These are phyloP conservation scores for Saccharomycopsis malanga DNA, from an alignment of 805 yeast species.

Conservation along the genomic window DNA sequence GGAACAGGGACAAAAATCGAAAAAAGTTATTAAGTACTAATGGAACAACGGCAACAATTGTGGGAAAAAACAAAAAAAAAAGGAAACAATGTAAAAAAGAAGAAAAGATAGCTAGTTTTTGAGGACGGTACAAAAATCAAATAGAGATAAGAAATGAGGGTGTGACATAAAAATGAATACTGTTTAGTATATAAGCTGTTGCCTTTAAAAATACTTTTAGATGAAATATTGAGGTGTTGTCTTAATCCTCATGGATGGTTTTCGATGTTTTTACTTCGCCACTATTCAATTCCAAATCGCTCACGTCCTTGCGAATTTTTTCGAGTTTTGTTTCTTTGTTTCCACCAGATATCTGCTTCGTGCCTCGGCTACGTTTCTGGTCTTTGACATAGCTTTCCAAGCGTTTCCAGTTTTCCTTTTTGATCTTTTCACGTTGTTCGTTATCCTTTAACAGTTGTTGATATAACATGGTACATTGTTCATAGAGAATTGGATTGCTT, in stretches of 20 bases:
- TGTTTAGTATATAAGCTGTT: too few relatives aligned
- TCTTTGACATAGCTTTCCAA: constrained; percentile 52
- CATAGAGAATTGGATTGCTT: constrained; percentile 83
- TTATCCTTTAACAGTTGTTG: constrained; percentile 74
- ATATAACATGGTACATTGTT: constrained; percentile 84
- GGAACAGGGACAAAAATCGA: too few relatives aligned
- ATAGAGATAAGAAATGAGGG: too few relatives aligned
- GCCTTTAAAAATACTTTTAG: too few relatives aligned
- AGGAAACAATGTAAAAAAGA: too few relatives aligned
- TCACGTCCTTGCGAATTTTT: constrained; percentile 12
- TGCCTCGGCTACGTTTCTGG: constrained; percentile 18
- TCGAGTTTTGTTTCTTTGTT: constrained; percentile 8
- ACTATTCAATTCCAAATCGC: constrained; percentile 13
- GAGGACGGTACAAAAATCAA: too few relatives aligned
- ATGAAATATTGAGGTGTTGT: too few relatives aligned
- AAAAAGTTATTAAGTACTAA: too few relatives aligned
- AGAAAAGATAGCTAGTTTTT: too few relatives aligned
- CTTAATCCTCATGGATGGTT: background rate
- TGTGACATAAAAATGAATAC: too few relatives aligned
- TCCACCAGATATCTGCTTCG: constrained; percentile 1
- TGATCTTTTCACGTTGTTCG: constrained; percentile 50
- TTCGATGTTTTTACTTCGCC: background rate
- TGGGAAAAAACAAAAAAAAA: too few relatives aligned
- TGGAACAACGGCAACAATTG: too few relatives aligned
- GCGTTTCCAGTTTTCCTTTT: constrained; percentile 64